These are phyloP conservation scores for Fusarium albidum DNA, from an alignment of 2,329 filamentous ascomycete species.

Conservation along the genomic window DNA sequence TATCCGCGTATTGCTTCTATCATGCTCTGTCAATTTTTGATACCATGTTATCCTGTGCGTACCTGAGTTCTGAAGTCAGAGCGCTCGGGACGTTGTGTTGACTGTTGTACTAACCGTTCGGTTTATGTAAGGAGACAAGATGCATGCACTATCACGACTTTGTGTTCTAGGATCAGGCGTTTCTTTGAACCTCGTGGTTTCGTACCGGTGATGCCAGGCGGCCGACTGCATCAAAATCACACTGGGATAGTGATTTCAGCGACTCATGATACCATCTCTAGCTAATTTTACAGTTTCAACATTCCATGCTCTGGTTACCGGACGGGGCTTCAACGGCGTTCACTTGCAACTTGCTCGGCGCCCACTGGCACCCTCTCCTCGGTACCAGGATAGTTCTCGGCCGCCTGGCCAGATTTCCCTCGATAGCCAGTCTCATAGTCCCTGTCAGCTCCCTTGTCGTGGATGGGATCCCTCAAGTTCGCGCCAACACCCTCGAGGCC, in stretches of 20 bases:
- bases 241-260: slow-evolving; percentile 14
- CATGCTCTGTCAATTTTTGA: background rate
- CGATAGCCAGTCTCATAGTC: slow-evolving; percentile 35
- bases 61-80: background rate
- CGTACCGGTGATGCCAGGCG: background rate
- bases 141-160: background rate
- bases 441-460: slow-evolving; percentile 43
- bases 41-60: background rate
- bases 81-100: background rate
- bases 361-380: slow-evolving; percentile 31
- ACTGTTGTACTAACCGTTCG: background rate
- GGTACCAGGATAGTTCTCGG: slow-evolving; percentile 30
- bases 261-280: slow-evolving; percentile 22
- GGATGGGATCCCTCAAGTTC: slow-evolving; percentile 40
- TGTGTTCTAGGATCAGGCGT: no score
- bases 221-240: background rate
- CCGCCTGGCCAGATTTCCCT: slow-evolving; percentile 25
- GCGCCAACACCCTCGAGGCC: slow-evolving; percentile 52
- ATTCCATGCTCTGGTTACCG: slow-evolving; percentile 1
- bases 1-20: background rate
- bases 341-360: slow-evolving; percentile 37
- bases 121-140: background rate
- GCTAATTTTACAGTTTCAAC: slow-evolving; percentile 17
- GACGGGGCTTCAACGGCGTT: slow-evolving; percentile 20
- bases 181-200: no score